A percentile compares a stretch with the other conserved stretches of the same genome.
phyloP scores from a whole-genome alignment of 2,329 filamentous ascomycete genomes.

The Seiridium cupressi region DNA sequence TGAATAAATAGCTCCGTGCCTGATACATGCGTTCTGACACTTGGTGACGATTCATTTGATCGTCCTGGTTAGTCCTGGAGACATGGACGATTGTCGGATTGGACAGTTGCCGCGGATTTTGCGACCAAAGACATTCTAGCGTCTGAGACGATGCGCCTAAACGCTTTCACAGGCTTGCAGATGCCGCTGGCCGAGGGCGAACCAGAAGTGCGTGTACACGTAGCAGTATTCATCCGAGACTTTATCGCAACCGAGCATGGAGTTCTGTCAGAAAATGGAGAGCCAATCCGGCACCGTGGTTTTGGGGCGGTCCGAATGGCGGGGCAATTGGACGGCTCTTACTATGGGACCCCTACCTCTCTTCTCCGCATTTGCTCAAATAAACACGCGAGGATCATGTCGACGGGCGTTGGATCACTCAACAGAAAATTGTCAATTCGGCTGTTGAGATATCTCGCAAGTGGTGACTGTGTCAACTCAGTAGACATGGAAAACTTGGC shows the following conservation, averaged over 20 bases:
- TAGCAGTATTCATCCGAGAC: not conserved
- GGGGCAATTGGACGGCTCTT: not conserved
- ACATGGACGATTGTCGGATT: not conserved
- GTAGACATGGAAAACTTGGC: too few species aligned
- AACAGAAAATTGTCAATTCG: too few species aligned
- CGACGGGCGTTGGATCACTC: too few species aligned
- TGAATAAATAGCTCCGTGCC: too few species aligned
- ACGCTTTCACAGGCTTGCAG: not conserved
- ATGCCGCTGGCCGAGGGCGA: not conserved
- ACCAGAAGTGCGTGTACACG: slow-evolving; percentile 1
- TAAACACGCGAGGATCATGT: too few species aligned
- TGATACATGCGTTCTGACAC: not conserved
- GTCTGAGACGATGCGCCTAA: not conserved
- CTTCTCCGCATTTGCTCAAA: too few species aligned
- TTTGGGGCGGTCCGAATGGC: not conserved
- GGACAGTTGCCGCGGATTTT: not conserved
- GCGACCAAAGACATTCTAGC: too few species aligned
- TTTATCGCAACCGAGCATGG: not conserved
- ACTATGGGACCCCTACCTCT: not conserved
- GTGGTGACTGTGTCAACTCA: too few species aligned
- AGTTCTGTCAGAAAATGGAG: not conserved
- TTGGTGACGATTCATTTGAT: not conserved
- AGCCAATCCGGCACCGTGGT: not conserved
- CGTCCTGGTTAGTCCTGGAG: too few species aligned
- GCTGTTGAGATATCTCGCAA: too few species aligned